These are phyloP conservation scores for Neonectria sp. DNA, from an alignment of 2,329 filamentous ascomycete genomes.

Conservation along the genomic window DNA sequence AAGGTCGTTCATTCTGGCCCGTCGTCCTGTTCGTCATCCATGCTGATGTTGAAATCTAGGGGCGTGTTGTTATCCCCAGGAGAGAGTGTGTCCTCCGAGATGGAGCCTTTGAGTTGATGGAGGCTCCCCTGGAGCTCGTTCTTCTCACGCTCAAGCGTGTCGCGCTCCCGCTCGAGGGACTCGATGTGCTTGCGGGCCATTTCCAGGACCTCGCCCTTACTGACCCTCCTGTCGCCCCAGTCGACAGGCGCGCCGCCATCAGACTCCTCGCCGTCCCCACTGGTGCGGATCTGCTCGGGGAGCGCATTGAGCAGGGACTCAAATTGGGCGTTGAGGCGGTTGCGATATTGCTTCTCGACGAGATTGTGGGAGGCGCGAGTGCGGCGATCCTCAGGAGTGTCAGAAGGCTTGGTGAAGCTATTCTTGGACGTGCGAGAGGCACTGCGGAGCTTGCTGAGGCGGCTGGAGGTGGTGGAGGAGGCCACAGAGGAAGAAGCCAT, in stretches of 20 bases:
- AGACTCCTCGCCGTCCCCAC: slow-evolving; percentile 41
- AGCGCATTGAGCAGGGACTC: slow-evolving; percentile 44
- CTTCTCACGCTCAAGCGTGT: slow-evolving; percentile 43
- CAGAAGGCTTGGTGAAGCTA: slow-evolving; percentile 43
- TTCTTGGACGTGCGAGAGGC: slow-evolving; percentile 49
- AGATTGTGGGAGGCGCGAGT: slow-evolving; percentile 49
- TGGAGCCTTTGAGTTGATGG: slow-evolving; percentile 37
- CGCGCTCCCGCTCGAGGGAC: slow-evolving; percentile 43
- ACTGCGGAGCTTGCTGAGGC: slow-evolving; percentile 46
- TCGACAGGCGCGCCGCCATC: slow-evolving; percentile 38
- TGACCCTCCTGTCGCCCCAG: slow-evolving; percentile 41
- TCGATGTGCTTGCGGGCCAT: slow-evolving; percentile 48
- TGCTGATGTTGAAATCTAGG: slow-evolving; percentile 32
- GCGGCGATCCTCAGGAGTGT: slow-evolving; percentile 47
- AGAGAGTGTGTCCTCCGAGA: slow-evolving; percentile 29
- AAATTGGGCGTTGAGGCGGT: slow-evolving; percentile 47
- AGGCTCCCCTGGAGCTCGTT: slow-evolving; percentile 45
- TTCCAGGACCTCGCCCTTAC: slow-evolving; percentile 48
- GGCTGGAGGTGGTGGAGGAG: slow-evolving; percentile 44
- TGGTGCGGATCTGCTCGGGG: slow-evolving; percentile 40
- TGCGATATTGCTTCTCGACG: slow-evolving; percentile 48
- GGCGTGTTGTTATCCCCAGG: slow-evolving; percentile 29
- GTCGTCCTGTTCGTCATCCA: slow-evolving; percentile 22
- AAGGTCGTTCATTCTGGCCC: neutral
- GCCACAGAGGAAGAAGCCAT: slow-evolving; percentile 38